phyloP scores from a whole-genome alignment of 768 basidiomycete species.

The Boletellus ananiceps region DNA sequence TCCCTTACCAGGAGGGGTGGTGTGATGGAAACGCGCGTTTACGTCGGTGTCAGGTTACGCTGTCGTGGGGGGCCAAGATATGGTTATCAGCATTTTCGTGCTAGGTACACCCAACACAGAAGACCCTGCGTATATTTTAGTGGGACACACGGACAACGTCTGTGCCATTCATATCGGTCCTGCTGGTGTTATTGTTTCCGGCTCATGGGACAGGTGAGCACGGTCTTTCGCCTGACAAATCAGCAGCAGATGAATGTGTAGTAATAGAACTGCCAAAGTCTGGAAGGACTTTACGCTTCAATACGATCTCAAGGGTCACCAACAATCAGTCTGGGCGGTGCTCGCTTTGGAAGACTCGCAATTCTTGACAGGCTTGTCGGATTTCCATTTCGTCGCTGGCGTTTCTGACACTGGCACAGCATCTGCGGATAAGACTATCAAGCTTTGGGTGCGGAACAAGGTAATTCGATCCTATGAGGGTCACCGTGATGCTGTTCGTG shows the following conservation, averaged over 20 bases:
- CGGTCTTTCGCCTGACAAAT: not conserved
- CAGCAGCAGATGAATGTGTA: not conserved
- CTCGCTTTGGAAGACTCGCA: slow-evolving; percentile 70
- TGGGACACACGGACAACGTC: slow-evolving; percentile 90
- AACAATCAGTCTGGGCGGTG: slow-evolving; percentile 94
- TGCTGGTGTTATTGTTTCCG: slow-evolving; percentile 79
- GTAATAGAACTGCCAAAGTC: slow-evolving; percentile 81
- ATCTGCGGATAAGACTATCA: slow-evolving; percentile 94
- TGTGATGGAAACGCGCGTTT: slow-evolving; percentile 2
- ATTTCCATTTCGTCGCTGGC: not conserved
- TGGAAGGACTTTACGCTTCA: slow-evolving; percentile 76
- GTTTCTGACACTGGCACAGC: slow-evolving; percentile 40
- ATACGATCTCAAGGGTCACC: slow-evolving; percentile 78
- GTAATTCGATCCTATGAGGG: slow-evolving; percentile 71
- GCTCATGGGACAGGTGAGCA: slow-evolving; percentile 93
- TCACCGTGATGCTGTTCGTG: slow-evolving; percentile 90
- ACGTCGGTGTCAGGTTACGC: slow-evolving; percentile 57
- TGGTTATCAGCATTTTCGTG: slow-evolving; percentile 79
- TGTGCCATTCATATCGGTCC: slow-evolving; percentile 74
- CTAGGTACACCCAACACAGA: slow-evolving; percentile 49
- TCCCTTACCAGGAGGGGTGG: not conserved
- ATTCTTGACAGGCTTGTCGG: slow-evolving; percentile 71
- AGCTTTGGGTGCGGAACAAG: slow-evolving; percentile 80
- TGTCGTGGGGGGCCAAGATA: slow-evolving; percentile 87
- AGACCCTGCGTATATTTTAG: slow-evolving; percentile 75